A percentile compares a stretch with the other conserved stretches of the same genome.
Evolutionary conservation across 805 yeast species (phyloP).

Genomic region (Metschnikowia henanensis): DNA sequence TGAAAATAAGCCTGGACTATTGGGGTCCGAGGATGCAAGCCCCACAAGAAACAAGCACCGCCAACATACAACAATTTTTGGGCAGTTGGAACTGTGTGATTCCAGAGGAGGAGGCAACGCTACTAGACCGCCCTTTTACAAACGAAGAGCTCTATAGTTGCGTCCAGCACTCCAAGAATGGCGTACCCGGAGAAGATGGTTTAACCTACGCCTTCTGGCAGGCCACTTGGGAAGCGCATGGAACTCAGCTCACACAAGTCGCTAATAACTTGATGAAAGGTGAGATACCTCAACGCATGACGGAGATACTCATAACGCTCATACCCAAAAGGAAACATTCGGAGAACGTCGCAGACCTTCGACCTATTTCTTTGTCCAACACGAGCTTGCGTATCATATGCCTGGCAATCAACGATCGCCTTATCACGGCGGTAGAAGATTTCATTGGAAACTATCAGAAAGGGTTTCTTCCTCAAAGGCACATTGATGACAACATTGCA

Average conservation of each 20-base stretch:
- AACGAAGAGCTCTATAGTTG: neutral
- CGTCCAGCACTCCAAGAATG: neutral
- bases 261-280: constrained; percentile 6
- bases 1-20: neutral
- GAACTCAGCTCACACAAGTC: neutral
- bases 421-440: neutral
- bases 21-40: neutral
- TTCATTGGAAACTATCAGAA: constrained; percentile 1
- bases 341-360: neutral
- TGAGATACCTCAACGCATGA: neutral
- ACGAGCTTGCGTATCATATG: constrained; percentile 3
- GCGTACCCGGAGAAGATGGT: constrained; percentile 3
- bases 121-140: constrained; percentile 2
- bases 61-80: neutral
- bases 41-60: too few species aligned
- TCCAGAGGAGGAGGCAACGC: neutral
- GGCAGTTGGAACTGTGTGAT: neutral
- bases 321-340: neutral
- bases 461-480: constrained; percentile 1
- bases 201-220: constrained; percentile 1
- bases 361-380: constrained; percentile 2
- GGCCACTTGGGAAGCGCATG: neutral
- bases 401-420: constrained; percentile 1
- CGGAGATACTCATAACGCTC: neutral
- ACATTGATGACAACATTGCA: constrained; percentile 1